These are phyloP conservation scores for Emmonsiellopsis sp. DNA, from an alignment of 2,329 filamentous ascomycete genomes.

Conservation along the genomic window DNA sequence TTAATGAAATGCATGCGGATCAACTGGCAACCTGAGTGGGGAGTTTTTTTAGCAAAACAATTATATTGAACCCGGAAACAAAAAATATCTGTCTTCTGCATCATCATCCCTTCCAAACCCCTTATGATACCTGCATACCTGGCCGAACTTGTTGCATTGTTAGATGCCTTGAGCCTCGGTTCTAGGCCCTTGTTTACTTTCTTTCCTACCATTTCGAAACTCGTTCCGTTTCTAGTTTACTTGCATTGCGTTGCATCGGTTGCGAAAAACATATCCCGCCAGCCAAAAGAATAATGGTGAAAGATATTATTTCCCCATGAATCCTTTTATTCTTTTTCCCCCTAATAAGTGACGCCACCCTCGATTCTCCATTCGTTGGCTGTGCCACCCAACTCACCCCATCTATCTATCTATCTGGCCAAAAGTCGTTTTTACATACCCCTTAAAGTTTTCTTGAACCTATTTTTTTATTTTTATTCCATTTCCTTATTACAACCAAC, in stretches of 20 bases:
- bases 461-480: no score
- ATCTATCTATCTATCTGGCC: not conserved
- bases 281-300: not conserved
- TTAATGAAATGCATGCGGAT: not conserved
- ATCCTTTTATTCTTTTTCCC: not conserved
- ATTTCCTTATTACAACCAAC: no score
- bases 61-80: not conserved
- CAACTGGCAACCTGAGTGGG: not conserved
- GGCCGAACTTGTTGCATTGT: not conserved
- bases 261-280: not conserved
- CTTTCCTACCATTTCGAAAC: not conserved
- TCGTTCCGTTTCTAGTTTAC: not conserved
- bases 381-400: no score
- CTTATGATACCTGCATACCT: not conserved
- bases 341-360: not conserved
- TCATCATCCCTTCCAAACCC: not conserved
- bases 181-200: not conserved
- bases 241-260: not conserved
- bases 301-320: not conserved
- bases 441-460: no score
- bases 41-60: not conserved
- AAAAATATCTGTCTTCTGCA: not conserved
- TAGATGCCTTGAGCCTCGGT: not conserved
- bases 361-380: not conserved
- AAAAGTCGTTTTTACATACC: no score